Percentiles rank a stretch among this genome's conserved stretches.
Evolutionary conservation across 306 rosid genomes (phyloP).

Genomic region (Dalbergia cochinchinensis): DNA sequence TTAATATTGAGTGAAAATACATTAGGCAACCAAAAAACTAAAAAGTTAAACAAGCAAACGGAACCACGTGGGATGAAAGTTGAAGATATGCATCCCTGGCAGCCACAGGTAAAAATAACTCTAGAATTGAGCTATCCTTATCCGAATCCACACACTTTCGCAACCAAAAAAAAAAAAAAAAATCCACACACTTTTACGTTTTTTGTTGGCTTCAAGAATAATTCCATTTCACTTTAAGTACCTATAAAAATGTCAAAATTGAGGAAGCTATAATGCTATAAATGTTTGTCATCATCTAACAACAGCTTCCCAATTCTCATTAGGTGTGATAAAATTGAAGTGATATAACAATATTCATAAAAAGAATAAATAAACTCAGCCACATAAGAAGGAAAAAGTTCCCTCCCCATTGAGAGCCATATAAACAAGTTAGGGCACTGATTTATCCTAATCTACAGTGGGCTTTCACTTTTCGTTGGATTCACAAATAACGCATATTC

Average conservation of each 20-base stretch:
- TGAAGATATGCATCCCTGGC: not conserved
- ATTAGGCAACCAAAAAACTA: too few relatives aligned
- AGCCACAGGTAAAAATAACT: not conserved
- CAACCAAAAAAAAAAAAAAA: too few relatives aligned
- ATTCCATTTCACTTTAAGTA: slow-evolving; percentile 36
- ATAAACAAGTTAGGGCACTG: not conserved
- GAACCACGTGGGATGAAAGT: not conserved
- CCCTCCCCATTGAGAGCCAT: not conserved
- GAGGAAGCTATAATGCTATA: not conserved
- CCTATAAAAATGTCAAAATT: slow-evolving; percentile 18
- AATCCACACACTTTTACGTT: slow-evolving; percentile 11
- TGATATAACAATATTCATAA: not conserved
- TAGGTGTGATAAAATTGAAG: not conserved
- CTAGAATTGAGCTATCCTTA: not conserved
- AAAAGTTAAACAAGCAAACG: not conserved
- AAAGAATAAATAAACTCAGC: slow-evolving; percentile 16
- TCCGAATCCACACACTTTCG: slow-evolving; percentile 13
- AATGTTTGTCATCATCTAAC: not conserved
- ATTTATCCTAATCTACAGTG: not conserved
- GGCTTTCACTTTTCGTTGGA: slow-evolving; percentile 4
- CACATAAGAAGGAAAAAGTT: slow-evolving; percentile 22
- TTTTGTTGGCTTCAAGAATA: not conserved
- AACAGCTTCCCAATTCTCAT: not conserved
- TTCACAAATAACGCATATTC: slow-evolving; percentile 18
- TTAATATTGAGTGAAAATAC: too few relatives aligned